These are phyloP conservation scores for Cercophora scortea DNA, from an alignment of 495 filamentous ascomycete genomes.

Conservation along the genomic window DNA sequence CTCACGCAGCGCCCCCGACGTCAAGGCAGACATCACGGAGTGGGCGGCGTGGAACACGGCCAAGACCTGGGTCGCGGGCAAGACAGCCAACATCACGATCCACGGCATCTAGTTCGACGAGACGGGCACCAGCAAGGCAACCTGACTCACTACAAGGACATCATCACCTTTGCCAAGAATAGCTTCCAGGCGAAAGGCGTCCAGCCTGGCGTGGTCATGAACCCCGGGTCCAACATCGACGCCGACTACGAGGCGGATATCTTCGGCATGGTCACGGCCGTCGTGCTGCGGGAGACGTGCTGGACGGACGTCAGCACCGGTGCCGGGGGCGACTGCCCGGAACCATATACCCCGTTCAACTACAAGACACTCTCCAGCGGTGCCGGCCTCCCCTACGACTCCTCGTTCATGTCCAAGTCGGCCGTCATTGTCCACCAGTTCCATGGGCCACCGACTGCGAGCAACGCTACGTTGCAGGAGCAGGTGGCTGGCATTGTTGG, in stretches of 20 bases:
- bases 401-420: not conserved
- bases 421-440: not conserved
- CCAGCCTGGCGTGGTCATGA: not conserved
- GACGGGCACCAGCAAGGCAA: not conserved
- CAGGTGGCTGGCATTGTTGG: not conserved
- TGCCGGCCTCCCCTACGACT: not conserved
- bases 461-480: not conserved
- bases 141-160: not conserved
- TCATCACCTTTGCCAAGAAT: not conserved
- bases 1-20: not conserved
- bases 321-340: not conserved
- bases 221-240: not conserved
- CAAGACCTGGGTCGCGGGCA: not conserved
- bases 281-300: not conserved
- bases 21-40: not conserved
- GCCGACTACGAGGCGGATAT: not conserved
- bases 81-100: not conserved
- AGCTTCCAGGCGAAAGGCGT: not conserved
- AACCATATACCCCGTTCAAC: not conserved
- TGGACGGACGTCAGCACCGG: not conserved
- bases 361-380: not conserved
- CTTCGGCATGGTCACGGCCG: not conserved
- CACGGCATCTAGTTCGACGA: slow-evolving; percentile 1
- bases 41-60: not conserved
- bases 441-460: not conserved